Conservation (phyloP, 73 alveolate species). For the Urostyla sp. region DNA sequence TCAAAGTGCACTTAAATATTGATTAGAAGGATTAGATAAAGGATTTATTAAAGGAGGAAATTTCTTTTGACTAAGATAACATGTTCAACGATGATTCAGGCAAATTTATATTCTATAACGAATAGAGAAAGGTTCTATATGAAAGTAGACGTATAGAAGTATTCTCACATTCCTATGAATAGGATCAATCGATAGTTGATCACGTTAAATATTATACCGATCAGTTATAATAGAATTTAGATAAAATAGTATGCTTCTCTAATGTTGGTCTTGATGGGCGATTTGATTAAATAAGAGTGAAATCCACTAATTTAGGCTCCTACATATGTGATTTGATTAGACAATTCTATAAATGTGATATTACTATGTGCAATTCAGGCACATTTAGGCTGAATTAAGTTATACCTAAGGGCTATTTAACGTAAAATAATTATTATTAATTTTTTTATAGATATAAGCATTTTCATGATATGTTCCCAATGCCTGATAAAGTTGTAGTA, state of each 20-base stretch:
- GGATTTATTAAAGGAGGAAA: no score
- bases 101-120: no score
- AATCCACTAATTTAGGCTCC: slow-evolving; percentile 79
- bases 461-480: slow-evolving; percentile 67
- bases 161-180: no score
- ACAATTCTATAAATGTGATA: slow-evolving; percentile 67
- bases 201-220: slow-evolving; percentile 47
- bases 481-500: slow-evolving; percentile 67
- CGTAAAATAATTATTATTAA: not conserved
- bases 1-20: slow-evolving; percentile 31
- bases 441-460: slow-evolving; percentile 53
- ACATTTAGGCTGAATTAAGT: slow-evolving; percentile 74
- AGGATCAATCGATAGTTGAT: slow-evolving; percentile 57
- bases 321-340: slow-evolving; percentile 76
- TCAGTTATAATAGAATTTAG: slow-evolving; percentile 40
- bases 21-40: not conserved
- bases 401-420: slow-evolving; percentile 68
- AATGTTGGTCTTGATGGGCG: slow-evolving; percentile 74
- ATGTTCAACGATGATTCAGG: no score
- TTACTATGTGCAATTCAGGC: slow-evolving; percentile 77
- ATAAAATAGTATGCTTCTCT: slow-evolving; percentile 65
- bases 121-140: no score
- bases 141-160: no score
- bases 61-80: no score
- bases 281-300: slow-evolving; percentile 52